These are phyloP conservation scores for Scheffersomyces segobiensis DNA, from an alignment of 1,139 yeast species.

Conservation along the genomic window DNA sequence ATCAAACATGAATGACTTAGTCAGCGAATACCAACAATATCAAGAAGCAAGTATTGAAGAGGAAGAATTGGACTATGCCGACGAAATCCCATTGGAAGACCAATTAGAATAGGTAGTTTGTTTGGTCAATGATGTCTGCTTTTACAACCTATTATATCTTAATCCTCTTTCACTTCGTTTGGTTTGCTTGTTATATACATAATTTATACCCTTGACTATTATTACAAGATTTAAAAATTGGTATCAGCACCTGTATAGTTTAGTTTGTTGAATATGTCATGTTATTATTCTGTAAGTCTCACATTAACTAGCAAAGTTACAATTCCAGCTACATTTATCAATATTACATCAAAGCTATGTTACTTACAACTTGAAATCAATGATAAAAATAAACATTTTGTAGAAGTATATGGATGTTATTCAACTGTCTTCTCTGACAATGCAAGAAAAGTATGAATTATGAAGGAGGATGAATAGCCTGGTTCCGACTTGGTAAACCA, in stretches of 20 bases:
- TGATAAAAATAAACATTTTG: background rate
- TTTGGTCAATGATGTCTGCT: slow-evolving; percentile 1
- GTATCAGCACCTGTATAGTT: background rate
- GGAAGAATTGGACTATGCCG: slow-evolving; percentile 67
- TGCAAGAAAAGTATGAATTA: background rate
- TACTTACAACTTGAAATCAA: background rate
- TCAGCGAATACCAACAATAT: slow-evolving; percentile 88
- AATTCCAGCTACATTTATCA: too few relatives aligned
- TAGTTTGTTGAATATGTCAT: background rate
- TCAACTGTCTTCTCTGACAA: background rate
- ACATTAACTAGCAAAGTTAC: background rate
- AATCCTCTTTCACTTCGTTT: slow-evolving; percentile 9
- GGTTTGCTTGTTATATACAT: slow-evolving; percentile 15
- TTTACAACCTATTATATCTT: slow-evolving; percentile 1
- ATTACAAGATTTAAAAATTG: background rate
- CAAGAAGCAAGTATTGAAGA: slow-evolving; percentile 81
- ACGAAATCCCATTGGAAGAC: slow-evolving; percentile 62
- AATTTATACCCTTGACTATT: slow-evolving; percentile 16
- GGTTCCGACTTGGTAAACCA: background rate
- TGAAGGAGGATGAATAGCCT: background rate
- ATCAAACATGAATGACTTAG: slow-evolving; percentile 80
- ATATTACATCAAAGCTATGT: background rate
- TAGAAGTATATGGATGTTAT: background rate
- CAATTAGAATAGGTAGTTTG: slow-evolving; percentile 36
- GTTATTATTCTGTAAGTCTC: background rate